Percentiles rank a stretch among this genome's conserved stretches.
phyloP scores from a whole-genome alignment of 1,139 yeast genomes.

The Casaregolazyma lundiana region DNA sequence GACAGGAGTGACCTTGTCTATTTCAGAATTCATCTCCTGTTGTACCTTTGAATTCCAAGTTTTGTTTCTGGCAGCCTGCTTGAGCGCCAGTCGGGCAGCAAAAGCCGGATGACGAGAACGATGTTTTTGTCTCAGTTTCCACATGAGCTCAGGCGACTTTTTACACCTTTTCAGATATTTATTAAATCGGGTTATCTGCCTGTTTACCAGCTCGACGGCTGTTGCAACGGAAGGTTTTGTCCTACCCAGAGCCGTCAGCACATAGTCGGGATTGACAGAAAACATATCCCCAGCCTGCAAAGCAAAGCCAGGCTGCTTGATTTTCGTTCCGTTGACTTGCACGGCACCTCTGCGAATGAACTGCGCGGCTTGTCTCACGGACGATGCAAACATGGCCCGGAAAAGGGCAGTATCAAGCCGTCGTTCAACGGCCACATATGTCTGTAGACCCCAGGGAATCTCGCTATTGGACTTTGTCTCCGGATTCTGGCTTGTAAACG shows the following conservation, averaged over 20 bases:
- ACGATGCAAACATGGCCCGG: conserved; percentile 89
- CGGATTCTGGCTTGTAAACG: conserved; percentile 27
- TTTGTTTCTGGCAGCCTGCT: conserved; percentile 19
- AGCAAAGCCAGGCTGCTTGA: conserved; percentile 76
- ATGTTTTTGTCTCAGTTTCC: conserved; percentile 46
- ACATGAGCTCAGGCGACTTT: conserved; percentile 53
- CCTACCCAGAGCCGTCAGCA: conserved; percentile 78
- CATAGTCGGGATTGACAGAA: conserved; percentile 80
- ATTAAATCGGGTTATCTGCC: conserved; percentile 74
- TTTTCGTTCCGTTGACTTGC: conserved; percentile 70
- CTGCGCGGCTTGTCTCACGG: conserved; percentile 90
- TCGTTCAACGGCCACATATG: conserved; percentile 82
- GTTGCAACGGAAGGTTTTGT: conserved; percentile 69
- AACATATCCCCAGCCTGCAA: conserved; percentile 83
- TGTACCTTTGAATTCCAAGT: conserved; percentile 31
- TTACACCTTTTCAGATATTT: conserved; percentile 56
- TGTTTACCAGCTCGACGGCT: conserved; percentile 63
- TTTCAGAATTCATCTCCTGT: conserved; percentile 32
- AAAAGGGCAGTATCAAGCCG: conserved; percentile 86
- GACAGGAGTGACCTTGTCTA: conserved; percentile 30
- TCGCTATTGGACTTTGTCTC: conserved; percentile 16
- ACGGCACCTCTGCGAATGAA: conserved; percentile 81
- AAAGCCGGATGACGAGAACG: conserved; percentile 37
- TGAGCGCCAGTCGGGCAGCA: conserved; percentile 15
- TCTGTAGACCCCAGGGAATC: conserved; percentile 76